These are phyloP conservation scores for Hansenula lynferdii DNA, from an alignment of 1,139 yeast genomes.

Conservation along the genomic window DNA sequence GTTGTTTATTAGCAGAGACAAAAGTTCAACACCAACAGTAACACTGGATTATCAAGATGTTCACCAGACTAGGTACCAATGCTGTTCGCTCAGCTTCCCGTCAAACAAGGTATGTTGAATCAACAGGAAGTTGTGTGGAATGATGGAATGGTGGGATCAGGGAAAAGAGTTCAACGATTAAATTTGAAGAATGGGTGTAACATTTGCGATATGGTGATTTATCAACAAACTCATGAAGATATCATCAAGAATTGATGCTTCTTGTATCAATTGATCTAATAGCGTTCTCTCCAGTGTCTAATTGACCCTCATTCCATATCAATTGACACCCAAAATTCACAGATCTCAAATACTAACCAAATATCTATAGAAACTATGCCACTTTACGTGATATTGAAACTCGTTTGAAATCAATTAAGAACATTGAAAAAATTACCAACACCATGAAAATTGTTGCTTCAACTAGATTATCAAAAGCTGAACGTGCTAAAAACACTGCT, in stretches of 20 bases:
- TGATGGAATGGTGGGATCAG: not conserved
- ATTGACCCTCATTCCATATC: too few relatives aligned
- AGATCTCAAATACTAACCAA: not conserved
- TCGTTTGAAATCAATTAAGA: conserved; percentile 96
- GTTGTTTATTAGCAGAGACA: not conserved
- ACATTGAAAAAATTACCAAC: conserved; percentile 98
- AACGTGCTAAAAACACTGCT: conserved; percentile 88
- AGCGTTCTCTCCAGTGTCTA: too few relatives aligned
- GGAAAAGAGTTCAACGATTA: not conserved
- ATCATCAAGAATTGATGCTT: not conserved
- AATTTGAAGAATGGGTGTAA: not conserved
- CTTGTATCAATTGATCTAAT: not conserved
- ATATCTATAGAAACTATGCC: conserved; percentile 73
- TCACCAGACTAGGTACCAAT: conserved; percentile 61
- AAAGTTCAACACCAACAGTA: not conserved
- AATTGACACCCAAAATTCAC: too few relatives aligned
- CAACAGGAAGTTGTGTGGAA: too few relatives aligned
- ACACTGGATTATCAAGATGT: conserved; percentile 34
- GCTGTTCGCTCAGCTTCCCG: conserved; percentile 54
- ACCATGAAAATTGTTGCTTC: conserved; percentile 99
- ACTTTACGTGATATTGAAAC: conserved; percentile 98
- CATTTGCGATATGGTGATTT: not conserved
- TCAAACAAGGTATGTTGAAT: conserved; percentile 44
- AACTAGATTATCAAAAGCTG: conserved; percentile 93
- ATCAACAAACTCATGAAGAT: not conserved